A percentile compares a stretch with the other conserved stretches of the same genome.
phyloP scores from a whole-genome alignment of 768 basidiomycete genomes.

The Crucibulum laeve region DNA sequence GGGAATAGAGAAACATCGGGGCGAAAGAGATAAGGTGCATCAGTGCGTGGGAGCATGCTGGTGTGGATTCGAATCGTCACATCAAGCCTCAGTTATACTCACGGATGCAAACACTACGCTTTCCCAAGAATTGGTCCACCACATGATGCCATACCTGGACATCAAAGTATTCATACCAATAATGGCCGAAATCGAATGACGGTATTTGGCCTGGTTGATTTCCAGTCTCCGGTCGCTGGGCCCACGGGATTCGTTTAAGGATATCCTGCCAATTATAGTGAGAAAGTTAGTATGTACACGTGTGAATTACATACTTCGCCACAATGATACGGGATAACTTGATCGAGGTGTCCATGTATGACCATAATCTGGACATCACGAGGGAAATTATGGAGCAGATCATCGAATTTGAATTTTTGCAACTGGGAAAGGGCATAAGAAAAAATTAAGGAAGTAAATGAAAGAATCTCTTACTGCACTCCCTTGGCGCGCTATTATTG shows the following conservation, averaged over 20 bases:
- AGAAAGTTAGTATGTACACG: neutral
- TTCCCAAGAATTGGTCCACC: slow-evolving; percentile 22
- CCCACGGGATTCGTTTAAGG: slow-evolving; percentile 22
- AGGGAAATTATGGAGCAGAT: slow-evolving; percentile 22
- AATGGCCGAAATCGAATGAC: slow-evolving; percentile 31
- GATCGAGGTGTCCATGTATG: slow-evolving; percentile 36
- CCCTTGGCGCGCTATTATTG: slow-evolving; percentile 19
- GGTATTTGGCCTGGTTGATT: slow-evolving; percentile 26
- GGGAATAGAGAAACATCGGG: too few relatives aligned
- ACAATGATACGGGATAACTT: slow-evolving; percentile 27
- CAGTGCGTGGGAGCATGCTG: too few relatives aligned
- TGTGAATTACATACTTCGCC: slow-evolving; percentile 17
- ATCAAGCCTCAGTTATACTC: neutral
- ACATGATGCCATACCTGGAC: slow-evolving; percentile 28
- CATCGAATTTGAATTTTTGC: slow-evolving; percentile 24
- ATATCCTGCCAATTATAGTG: slow-evolving; percentile 20
- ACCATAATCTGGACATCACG: slow-evolving; percentile 28
- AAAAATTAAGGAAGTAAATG: neutral
- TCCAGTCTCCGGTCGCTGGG: slow-evolving; percentile 24
- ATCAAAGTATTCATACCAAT: slow-evolving; percentile 36
- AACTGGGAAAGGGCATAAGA: slow-evolving; percentile 14
- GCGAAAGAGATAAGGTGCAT: too few relatives aligned
- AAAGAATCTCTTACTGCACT: slow-evolving; percentile 18
- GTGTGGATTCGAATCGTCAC: too few relatives aligned
- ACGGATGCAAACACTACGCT: neutral